Base-by-base conservation (phyloP, 2,329 filamentous ascomycete genomes). In the Calonectria henricotiae region DNA sequence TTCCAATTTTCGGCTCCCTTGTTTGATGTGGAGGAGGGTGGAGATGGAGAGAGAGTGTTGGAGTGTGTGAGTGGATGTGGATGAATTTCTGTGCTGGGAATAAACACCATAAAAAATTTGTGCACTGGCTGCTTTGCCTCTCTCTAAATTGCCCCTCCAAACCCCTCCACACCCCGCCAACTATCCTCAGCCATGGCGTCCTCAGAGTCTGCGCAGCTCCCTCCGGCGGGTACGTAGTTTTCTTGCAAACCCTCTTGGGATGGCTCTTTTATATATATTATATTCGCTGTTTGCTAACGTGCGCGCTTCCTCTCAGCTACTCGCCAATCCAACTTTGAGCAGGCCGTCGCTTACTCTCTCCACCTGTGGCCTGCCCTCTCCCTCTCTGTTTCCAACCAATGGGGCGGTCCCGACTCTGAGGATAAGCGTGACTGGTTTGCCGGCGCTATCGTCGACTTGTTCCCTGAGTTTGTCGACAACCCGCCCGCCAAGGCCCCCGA, bases 371-470 rank as follows among this genome's bases (percentile, higher is more conserved):
- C 93, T 8, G 92, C 94, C 37, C 91, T 99, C 65, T 93, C 92
- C 60, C 91, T 98, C 79, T 94, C 96, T 55, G 94, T 98, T 51
- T 89, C 93, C 80, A 94, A 94, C 82, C 88, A 90, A 83, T 98
- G 95, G 93, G 96, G 96, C 77, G 96, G 96, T 2, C 90, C 94
- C 46, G 91, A 94, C 79, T 92, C 91, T 25, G 82, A 87, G 71
- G 94, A 97, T 83, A 98, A 98, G 86, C 93, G 96, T 78, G 96
- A 98, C 87, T 98, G 95, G 96, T 94, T 99, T 78, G 96, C 94
- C 62, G 95, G 95, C 73, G 93, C 93, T 49, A 88, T 98, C 64
- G 92, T 92, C 69, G 94, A 98, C 30, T 90, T 98, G 72, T 92
- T 98, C 76, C 86, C 86, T 25, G 89, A 95, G 74, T 90, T 98